Percentiles rank a stretch among this genome's conserved stretches.
These are phyloP conservation scores for Gloeostereum incarnatum DNA, from an alignment of 768 basidiomycete species.

Conservation along the genomic window DNA sequence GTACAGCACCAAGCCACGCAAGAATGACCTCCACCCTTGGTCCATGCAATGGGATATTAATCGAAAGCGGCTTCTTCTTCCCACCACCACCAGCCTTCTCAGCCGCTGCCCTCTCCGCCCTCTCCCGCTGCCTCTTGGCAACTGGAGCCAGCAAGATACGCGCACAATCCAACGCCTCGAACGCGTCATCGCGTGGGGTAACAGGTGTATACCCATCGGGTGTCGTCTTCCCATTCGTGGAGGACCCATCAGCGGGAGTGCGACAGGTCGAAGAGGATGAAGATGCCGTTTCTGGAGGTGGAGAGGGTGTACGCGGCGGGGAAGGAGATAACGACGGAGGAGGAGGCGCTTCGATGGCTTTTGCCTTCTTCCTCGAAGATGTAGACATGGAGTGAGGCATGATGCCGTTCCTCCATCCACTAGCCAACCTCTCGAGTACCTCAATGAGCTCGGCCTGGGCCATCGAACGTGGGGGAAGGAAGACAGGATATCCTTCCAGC, in stretches of 20 bases:
- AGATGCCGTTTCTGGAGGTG: slow-evolving; percentile 7
- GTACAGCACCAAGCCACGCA: slow-evolving; percentile 79
- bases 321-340: slow-evolving; percentile 12
- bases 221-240: not conserved
- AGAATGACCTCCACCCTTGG: slow-evolving; percentile 80
- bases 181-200: slow-evolving; percentile 30
- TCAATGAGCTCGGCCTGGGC: slow-evolving; percentile 87
- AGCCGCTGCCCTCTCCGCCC: slow-evolving; percentile 38
- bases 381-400: slow-evolving; percentile 44
- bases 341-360: slow-evolving; percentile 34
- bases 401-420: slow-evolving; percentile 63
- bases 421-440: slow-evolving; percentile 69
- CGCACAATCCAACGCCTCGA: slow-evolving; percentile 52
- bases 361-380: slow-evolving; percentile 22
- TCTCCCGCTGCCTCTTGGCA: slow-evolving; percentile 49
- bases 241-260: not conserved
- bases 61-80: slow-evolving; percentile 54
- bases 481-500: slow-evolving; percentile 83
- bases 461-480: slow-evolving; percentile 82
- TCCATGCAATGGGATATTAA: slow-evolving; percentile 79
- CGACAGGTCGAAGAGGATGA: slow-evolving; percentile 8
- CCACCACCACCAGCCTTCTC: slow-evolving; percentile 35
- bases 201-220: slow-evolving; percentile 14
- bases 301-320: slow-evolving; percentile 17
- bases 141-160: slow-evolving; percentile 73